Conservation (phyloP, 148 eudicot genomes). For the Persicaria tinctoria region DNA sequence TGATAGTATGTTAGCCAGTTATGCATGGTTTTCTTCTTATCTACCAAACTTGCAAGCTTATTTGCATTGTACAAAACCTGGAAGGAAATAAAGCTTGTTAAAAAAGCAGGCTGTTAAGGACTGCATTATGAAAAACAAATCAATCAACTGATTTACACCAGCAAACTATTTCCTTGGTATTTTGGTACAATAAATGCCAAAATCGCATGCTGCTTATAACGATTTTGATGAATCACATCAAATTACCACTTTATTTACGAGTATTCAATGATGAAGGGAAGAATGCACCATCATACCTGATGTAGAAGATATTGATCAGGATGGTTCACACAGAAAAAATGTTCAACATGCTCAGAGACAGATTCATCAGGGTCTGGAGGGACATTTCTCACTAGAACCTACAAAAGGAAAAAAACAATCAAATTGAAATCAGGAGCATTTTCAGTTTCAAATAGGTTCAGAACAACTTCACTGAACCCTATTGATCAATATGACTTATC, state of each 20-base stretch:
- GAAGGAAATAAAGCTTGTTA: constrained; percentile 10
- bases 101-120: background rate
- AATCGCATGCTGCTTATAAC: background rate
- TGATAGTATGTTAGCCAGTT: constrained; percentile 80
- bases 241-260: background rate
- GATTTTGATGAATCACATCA: background rate
- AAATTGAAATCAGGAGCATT: constrained; percentile 6
- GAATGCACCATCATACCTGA: constrained; percentile 40
- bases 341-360: constrained; percentile 90
- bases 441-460: background rate
- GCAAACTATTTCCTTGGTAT: background rate
- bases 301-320: constrained; percentile 81
- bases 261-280: background rate
- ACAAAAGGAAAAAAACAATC: constrained; percentile 16
- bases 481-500: background rate
- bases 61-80: constrained; percentile 91
- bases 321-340: constrained; percentile 94
- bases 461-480: constrained; percentile 1
- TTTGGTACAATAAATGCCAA: background rate
- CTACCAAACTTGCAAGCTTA: constrained; percentile 71
- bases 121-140: background rate
- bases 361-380: constrained; percentile 96
- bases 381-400: constrained; percentile 96
- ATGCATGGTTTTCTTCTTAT: constrained; percentile 52
- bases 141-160: background rate